phyloP scores from a whole-genome alignment of 768 basidiomycete genomes.

The Leccinum incarnatum region DNA sequence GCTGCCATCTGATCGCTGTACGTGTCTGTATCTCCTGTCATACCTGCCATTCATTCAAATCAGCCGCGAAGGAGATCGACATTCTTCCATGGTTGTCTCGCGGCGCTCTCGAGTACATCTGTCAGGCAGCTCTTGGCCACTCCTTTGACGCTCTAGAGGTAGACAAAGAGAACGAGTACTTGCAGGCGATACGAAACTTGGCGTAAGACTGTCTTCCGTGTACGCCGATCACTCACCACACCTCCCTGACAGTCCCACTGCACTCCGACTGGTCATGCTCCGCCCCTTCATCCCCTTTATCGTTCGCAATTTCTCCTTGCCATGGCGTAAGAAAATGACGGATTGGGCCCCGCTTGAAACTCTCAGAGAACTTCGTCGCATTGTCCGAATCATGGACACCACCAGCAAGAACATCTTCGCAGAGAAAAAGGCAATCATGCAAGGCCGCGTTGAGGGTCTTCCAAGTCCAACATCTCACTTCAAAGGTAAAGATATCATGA shows the following conservation, averaged over 20 bases:
- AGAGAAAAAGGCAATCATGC: conserved; percentile 28
- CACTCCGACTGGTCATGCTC: conserved; percentile 26
- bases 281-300: conserved; percentile 33
- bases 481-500: conserved; percentile 38
- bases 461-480: conserved; percentile 11
- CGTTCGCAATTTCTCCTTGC: conserved; percentile 27
- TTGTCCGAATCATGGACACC: conserved; percentile 31
- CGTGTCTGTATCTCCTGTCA: background rate
- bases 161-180: conserved; percentile 25
- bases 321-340: conserved; percentile 34
- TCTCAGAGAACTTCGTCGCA: conserved; percentile 25
- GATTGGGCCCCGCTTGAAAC: conserved; percentile 32
- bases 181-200: conserved; percentile 29
- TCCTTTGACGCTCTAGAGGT: conserved; percentile 31
- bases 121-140: conserved; percentile 34
- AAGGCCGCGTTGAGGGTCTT: conserved; percentile 6
- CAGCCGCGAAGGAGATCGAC: conserved; percentile 31
- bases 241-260: conserved; percentile 20
- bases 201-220: conserved; percentile 22
- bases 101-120: conserved; percentile 37
- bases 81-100: conserved; percentile 34
- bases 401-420: conserved; percentile 27
- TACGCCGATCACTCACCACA: background rate
- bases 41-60: background rate
- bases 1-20: conserved; percentile 25